Evolutionary conservation across 2,329 filamentous ascomycete genomes (phyloP), one percentile per base, ranked within the genome.

Genomic region (Ambrosiella cleistominuta): DNA sequence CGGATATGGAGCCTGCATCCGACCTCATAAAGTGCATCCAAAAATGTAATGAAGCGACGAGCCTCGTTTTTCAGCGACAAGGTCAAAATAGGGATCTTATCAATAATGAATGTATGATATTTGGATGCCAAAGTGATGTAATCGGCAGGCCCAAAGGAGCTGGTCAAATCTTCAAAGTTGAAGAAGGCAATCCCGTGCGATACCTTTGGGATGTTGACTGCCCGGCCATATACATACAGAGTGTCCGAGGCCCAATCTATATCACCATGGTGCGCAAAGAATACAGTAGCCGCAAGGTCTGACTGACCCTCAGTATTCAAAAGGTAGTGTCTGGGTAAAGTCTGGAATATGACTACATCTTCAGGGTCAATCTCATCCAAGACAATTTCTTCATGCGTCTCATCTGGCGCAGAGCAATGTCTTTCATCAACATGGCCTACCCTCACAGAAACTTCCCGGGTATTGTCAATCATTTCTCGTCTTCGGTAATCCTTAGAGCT

Each of bases 21-120:
- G n/a, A 85, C 83, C 70, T 91, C 86, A 68, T 91, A 91, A 0
- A 88, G 73, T 0, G 86, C 86, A 65, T 93, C 86, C 1, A 91
- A 76, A 1, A 93, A 74, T 0, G 85, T 90, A 66, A 91, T 91
- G 66, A 93, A 82, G 9, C 87, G 77, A 3, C 86, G 75, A 0
- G 87, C 87, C 70, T 91, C 86, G 66, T 90, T 91, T 69, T 89
- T 91, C 67, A 83, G 81, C 1, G 80, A 69, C 1, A 83, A 68
- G 0, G 79, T 82, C 11, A 93, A 71, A 13, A 85, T 66, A 0
- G 87, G 86, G 1, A 91, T 75, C 17, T 81, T 70, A 63, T 85
- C 83, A 52, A 91, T 72, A 65, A 91, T 80, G 61, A 91, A 77
- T 0, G 86, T 90, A 68, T 90, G 85, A 67, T 83, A 91, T 13